phyloP scores from a whole-genome alignment of 2,329 filamentous ascomycete genomes.

The Microcyclospora pomicola region DNA sequence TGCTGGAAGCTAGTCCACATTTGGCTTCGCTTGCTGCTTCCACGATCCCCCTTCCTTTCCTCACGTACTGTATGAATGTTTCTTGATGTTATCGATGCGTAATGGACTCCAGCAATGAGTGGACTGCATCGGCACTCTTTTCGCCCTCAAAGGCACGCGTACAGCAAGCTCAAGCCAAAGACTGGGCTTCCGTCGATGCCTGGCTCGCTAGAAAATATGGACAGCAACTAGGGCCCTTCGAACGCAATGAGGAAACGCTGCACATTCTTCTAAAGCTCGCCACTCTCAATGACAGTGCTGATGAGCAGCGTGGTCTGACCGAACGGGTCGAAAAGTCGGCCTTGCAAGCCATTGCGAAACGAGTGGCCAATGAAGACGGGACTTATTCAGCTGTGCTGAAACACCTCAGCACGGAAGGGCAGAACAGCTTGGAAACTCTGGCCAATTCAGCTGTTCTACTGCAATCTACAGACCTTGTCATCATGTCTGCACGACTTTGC shows the following conservation, averaged over 20 bases:
- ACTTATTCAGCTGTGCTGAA: slow-evolving; percentile 3
- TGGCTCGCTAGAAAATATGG: slow-evolving; percentile 66
- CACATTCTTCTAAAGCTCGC: slow-evolving; percentile 61
- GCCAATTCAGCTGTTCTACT: slow-evolving; percentile 25
- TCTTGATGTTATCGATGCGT: too few species aligned
- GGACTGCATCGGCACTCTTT: slow-evolving; percentile 34
- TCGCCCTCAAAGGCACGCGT: slow-evolving; percentile 54
- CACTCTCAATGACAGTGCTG: slow-evolving; percentile 60
- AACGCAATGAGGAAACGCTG: slow-evolving; percentile 75
- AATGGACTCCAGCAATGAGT: slow-evolving; percentile 18
- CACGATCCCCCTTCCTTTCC: too few species aligned
- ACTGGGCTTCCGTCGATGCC: slow-evolving; percentile 76
- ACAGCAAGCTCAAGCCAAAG: slow-evolving; percentile 69
- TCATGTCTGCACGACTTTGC: slow-evolving; percentile 9
- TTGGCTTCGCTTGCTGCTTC: too few species aligned
- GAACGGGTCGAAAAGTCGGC: slow-evolving; percentile 46
- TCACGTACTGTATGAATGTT: too few species aligned
- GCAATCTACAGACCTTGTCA: slow-evolving; percentile 14
- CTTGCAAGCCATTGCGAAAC: slow-evolving; percentile 37
- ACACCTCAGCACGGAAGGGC: slow-evolving; percentile 20
- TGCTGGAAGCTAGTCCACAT: too few species aligned
- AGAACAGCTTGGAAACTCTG: slow-evolving; percentile 20
- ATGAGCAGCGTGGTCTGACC: slow-evolving; percentile 51
- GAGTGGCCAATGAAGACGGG: neutral
- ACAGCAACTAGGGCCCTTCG: slow-evolving; percentile 57